Evolutionary conservation across 2,329 filamentous ascomycete genomes (phyloP), one percentile per base, ranked within the genome.

Genomic region (Magnaporthiopsis incrustans): DNA sequence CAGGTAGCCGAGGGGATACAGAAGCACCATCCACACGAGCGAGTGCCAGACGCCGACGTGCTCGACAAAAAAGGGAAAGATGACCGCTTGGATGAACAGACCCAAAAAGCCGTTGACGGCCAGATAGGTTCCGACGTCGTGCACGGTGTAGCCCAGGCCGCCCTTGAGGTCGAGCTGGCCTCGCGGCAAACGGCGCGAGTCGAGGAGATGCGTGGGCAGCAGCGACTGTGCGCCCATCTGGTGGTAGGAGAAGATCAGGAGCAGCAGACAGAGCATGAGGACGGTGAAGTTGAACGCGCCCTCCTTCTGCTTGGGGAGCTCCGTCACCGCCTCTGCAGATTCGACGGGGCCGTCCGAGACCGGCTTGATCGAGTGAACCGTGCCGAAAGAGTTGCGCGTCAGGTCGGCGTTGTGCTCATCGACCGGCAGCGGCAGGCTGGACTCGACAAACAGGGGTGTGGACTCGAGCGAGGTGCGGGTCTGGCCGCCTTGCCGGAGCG

Each of bases 71-170:
- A 86, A 67, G 2, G 87, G 86, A 70, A 89, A 89, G 38, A 92
- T 78, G 60, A 91, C 74, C 1, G 82, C 89, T 74, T 93, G 90
- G 58, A 92, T 86, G 68, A 89, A 79, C 0, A 93, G 81, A 0
- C 89, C 89, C 64, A 92, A 85, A 66, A 89, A 75, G 3, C 90
- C 75, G 65, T 61, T 61, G 60, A 61, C 38, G 60, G 60, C 26
- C 4, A 61, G 60, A 30, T 50, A 61, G 32, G 15, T 27, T 8
- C 61, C 61, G 25, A 63, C 61, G 32, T 63, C 57, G 18, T 38
- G 84, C 69, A 32, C 26, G 25, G 35, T 26, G 14, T 61, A 61
- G 14, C 60, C 60, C 10, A 61, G 60, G 25, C 60, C 60, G 18
- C 60, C 60, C 25, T 50, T 61, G 35, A 61, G 11, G 60, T 61